Percentiles rank a stretch among this genome's conserved stretches.
phyloP scores from a whole-genome alignment of 352 stramenopile genomes.

The Aphanomyces invadans region DNA sequence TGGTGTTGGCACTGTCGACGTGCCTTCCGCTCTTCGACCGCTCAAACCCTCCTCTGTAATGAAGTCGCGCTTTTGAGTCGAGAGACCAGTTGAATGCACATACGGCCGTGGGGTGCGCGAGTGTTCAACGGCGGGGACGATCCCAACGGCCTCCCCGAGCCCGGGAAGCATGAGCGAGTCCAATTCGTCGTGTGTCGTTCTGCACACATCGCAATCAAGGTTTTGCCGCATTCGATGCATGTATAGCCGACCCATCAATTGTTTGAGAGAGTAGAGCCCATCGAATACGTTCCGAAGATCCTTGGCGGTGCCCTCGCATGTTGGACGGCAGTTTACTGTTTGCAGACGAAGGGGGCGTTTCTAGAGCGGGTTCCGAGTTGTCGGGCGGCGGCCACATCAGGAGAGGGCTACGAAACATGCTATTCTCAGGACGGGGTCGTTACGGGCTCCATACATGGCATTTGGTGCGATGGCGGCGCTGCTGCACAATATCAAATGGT shows the following conservation, averaged over 20 bases:
- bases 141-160: neutral
- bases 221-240: no score
- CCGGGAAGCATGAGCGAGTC: neutral
- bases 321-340: neutral
- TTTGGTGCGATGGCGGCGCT: no score
- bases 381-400: neutral
- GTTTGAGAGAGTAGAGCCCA: neutral
- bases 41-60: neutral
- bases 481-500: no score
- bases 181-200: neutral
- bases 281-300: neutral
- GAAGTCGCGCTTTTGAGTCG: no score
- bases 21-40: neutral
- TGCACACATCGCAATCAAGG: no score
- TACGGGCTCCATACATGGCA: no score
- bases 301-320: neutral
- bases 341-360: neutral
- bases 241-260: no score
- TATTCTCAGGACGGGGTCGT: no score
- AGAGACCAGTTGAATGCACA: no score
- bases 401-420: no score
- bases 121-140: neutral
- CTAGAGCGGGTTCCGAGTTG: neutral
- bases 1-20: neutral
- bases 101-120: neutral